A percentile compares a stretch with the other conserved stretches of the same genome.
Conservation (phyloP, 345 rosid species). For the Populus davidiana region DNA sequence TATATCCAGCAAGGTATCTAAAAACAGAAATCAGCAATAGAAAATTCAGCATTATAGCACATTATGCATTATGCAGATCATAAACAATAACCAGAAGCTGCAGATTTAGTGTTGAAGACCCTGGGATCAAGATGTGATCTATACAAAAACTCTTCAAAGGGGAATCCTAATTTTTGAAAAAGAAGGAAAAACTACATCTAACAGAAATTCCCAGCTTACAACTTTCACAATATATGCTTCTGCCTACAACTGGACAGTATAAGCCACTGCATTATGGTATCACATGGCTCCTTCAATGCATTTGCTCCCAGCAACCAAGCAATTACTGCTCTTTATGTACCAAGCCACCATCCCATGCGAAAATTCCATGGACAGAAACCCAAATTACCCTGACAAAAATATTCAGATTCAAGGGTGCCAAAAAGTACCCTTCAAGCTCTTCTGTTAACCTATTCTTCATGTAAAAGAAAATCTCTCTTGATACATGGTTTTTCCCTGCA, state of each 20-base stretch:
- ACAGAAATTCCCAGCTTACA: slow-evolving; percentile 24
- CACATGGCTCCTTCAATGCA: slow-evolving; percentile 8
- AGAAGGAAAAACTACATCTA: neutral
- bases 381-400: neutral
- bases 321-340: slow-evolving; percentile 13
- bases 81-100: slow-evolving; percentile 5
- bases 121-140: slow-evolving; percentile 18
- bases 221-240: slow-evolving; percentile 10
- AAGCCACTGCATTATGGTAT: neutral
- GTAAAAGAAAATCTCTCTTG: slow-evolving; percentile 12
- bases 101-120: neutral
- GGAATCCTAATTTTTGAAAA: slow-evolving; percentile 6
- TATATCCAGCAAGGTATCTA: neutral
- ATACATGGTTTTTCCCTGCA: slow-evolving; percentile 18
- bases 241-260: slow-evolving; percentile 3
- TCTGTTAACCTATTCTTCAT: slow-evolving; percentile 18
- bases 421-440: slow-evolving; percentile 22
- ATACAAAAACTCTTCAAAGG: slow-evolving; percentile 20
- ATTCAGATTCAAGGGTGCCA: slow-evolving; percentile 13
- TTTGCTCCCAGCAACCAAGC: slow-evolving; percentile 5
- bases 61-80: neutral
- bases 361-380: slow-evolving; percentile 8
- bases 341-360: slow-evolving; percentile 14
- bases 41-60: neutral
- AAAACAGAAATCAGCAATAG: neutral